These are phyloP conservation scores for Sisymbrium altissimum DNA, from an alignment of 345 rosid genomes.

Conservation along the genomic window DNA sequence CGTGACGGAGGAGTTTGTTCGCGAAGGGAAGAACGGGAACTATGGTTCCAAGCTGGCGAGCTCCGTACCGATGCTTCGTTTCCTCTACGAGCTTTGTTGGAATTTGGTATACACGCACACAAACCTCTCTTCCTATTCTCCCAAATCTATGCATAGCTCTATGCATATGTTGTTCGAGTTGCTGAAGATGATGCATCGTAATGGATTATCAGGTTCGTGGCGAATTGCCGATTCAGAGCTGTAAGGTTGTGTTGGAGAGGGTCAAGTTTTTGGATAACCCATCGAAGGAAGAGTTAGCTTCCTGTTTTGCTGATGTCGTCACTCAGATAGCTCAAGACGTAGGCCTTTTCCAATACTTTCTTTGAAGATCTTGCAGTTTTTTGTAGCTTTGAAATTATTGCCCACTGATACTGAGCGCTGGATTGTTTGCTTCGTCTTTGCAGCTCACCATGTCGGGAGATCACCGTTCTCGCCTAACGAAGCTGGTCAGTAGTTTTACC, in stretches of 20 bases:
- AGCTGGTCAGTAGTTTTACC: conserved; percentile 62
- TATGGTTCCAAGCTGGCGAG: conserved; percentile 46
- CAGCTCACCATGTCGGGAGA: conserved; percentile 92
- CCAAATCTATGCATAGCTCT: not conserved
- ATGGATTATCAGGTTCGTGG: conserved; percentile 69
- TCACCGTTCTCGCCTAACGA: conserved; percentile 68
- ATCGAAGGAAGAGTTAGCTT: conserved; percentile 54
- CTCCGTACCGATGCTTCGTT: conserved; percentile 79
- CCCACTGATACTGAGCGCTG: not conserved
- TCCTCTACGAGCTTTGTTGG: conserved; percentile 91
- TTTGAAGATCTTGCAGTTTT: not conserved
- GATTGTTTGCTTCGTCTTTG: conserved; percentile 25
- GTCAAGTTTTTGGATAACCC: conserved; percentile 57
- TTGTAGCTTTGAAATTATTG: not conserved
- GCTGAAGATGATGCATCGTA: conserved; percentile 25
- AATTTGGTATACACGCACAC: conserved; percentile 51
- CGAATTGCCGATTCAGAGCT: conserved; percentile 82
- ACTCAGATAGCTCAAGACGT: conserved; percentile 97
- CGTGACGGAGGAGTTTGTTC: conserved; percentile 69
- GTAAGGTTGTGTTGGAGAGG: conserved; percentile 64
- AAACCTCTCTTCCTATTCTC: conserved; percentile 5
- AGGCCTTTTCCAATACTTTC: conserved; percentile 20
- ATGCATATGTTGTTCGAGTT: conserved; percentile 11
- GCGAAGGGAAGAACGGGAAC: conserved; percentile 78
- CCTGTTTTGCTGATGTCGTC: conserved; percentile 71